phyloP scores from a whole-genome alignment of 2,329 filamentous ascomycete species.

The Fusarium drepaniforme region DNA sequence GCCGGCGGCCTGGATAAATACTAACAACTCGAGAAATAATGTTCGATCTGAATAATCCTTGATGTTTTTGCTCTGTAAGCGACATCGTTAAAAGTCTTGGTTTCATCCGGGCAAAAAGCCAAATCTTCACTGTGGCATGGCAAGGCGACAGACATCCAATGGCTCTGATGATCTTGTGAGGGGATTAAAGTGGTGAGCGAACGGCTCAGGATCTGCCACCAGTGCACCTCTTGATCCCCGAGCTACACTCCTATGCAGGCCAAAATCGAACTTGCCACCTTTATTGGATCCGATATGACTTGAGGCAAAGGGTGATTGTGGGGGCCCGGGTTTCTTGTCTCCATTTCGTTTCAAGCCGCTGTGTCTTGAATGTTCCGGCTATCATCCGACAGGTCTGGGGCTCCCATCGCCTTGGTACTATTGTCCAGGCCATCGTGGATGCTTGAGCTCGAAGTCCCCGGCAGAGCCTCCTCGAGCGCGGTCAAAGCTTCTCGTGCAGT shows the following conservation, averaged over 20 bases:
- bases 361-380: neutral
- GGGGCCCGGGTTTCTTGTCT: neutral
- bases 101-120: neutral
- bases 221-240: neutral
- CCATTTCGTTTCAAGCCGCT: neutral
- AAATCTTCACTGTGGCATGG: neutral
- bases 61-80: neutral
- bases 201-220: neutral
- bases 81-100: neutral
- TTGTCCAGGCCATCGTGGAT: neutral
- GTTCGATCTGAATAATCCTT: neutral
- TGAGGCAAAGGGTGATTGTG: neutral
- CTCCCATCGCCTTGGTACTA: neutral
- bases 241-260: neutral
- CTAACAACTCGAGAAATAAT: neutral
- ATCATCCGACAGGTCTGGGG: neutral
- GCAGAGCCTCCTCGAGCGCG: neutral
- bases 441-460: neutral
- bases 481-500: neutral
- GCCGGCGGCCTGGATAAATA: neutral
- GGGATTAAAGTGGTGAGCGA: neutral
- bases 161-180: neutral
- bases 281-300: neutral
- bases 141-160: neutral
- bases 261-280: neutral